Conservation (phyloP, 169 alveolate species). For the Plasmodium gallinaceum region DNA sequence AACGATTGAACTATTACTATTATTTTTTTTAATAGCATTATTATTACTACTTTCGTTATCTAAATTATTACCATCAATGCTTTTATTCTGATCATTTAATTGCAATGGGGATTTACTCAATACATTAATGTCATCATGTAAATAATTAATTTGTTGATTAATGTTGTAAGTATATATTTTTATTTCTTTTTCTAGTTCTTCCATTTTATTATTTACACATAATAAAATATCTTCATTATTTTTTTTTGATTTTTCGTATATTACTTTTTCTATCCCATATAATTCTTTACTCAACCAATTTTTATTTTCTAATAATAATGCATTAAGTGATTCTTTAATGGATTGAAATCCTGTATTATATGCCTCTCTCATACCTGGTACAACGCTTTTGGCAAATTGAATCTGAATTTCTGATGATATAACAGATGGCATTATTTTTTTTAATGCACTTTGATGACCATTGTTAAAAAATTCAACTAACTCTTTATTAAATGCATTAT, state of each 20-base stretch:
- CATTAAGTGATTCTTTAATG: slow-evolving; percentile 28
- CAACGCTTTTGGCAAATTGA: slow-evolving; percentile 57
- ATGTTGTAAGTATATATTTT: slow-evolving; percentile 26
- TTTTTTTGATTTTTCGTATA: slow-evolving; percentile 27
- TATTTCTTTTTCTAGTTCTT: slow-evolving; percentile 31
- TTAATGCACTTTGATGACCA: slow-evolving; percentile 44
- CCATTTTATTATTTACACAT: slow-evolving; percentile 24
- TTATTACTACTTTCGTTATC: background rate
- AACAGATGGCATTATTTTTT: slow-evolving; percentile 59
- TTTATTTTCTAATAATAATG: slow-evolving; percentile 28
- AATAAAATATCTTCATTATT: slow-evolving; percentile 24
- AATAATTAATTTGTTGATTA: slow-evolving; percentile 14
- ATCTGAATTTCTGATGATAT: slow-evolving; percentile 63
- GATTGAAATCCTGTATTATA: slow-evolving; percentile 70
- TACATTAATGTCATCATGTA: slow-evolving; percentile 28
- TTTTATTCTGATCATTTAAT: background rate
- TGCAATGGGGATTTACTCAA: background rate
- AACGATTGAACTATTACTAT: background rate
- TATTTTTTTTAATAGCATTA: background rate
- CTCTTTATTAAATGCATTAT: slow-evolving; percentile 10
- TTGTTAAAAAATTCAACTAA: slow-evolving; percentile 23
- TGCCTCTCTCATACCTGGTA: slow-evolving; percentile 67
- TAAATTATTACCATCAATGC: background rate
- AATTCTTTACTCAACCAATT: slow-evolving; percentile 32
- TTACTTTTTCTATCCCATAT: slow-evolving; percentile 34